Evolutionary conservation across 257 asterid genomes (phyloP).

Genomic region (Nicotiana attenuata): DNA sequence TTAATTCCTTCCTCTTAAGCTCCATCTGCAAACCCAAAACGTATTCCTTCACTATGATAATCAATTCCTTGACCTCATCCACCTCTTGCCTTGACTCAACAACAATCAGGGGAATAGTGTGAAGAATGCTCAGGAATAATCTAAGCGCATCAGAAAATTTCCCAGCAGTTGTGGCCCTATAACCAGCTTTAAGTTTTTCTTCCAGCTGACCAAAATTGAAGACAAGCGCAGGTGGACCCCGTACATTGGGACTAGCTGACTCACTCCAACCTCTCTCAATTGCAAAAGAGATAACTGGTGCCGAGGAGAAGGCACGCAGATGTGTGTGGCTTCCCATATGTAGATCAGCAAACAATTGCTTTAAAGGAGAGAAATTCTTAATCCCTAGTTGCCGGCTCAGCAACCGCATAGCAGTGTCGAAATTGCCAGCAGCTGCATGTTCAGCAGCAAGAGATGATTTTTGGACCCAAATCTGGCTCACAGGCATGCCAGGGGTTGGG

Average conservation of each 20-base stretch:
- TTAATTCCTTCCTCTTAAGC: constrained; percentile 69
- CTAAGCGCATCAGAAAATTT: constrained; percentile 70
- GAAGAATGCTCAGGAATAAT: constrained; percentile 54
- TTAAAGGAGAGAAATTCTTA: constrained; percentile 62
- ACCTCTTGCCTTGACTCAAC: constrained; percentile 80
- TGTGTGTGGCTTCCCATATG: constrained; percentile 75
- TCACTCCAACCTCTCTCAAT: constrained; percentile 85
- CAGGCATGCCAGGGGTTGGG: constrained; percentile 89
- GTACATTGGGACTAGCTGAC: constrained; percentile 60
- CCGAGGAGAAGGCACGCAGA: constrained; percentile 65
- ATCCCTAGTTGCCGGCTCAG: constrained; percentile 81
- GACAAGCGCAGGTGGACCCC: constrained; percentile 75
- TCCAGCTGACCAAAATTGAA: constrained; percentile 68
- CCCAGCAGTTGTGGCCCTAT: constrained; percentile 70
- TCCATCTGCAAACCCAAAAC: constrained; percentile 76
- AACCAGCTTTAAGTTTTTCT: constrained; percentile 71
- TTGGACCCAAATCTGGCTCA: constrained; percentile 92
- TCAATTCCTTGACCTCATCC: constrained; percentile 76
- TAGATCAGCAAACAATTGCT: constrained; percentile 55
- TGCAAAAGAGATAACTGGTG: constrained; percentile 64
- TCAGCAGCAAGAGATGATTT: constrained; percentile 89
- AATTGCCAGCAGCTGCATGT: constrained; percentile 92
- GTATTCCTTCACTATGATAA: constrained; percentile 62
- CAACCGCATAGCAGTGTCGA: constrained; percentile 89
- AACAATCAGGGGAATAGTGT: constrained; percentile 66